These are phyloP conservation scores for Moniliella sp. DNA, from an alignment of 1,284 basidiomycete genomes.

Conservation along the genomic window DNA sequence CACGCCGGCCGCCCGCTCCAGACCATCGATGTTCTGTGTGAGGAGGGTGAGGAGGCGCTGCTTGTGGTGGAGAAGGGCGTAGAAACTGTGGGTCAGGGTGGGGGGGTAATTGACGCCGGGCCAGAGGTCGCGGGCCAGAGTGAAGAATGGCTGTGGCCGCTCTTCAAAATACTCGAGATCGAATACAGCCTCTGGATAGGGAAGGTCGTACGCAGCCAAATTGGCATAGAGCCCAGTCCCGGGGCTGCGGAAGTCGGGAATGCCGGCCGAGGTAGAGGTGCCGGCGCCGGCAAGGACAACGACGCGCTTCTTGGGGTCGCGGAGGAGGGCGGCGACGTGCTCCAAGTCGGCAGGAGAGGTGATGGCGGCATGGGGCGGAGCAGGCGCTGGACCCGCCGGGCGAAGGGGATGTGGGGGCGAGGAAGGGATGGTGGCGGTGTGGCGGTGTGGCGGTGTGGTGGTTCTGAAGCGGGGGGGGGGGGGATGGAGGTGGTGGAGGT, in stretches of 20 bases:
- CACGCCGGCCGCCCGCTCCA: conserved; percentile 66
- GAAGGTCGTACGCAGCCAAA: conserved; percentile 39
- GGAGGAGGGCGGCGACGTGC: not conserved
- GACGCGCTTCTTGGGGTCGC: not conserved
- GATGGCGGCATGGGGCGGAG: too few species aligned
- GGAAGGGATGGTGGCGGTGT: too few species aligned
- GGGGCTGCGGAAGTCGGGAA: conserved; percentile 37
- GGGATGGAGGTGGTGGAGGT: too few species aligned
- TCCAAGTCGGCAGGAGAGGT: too few species aligned
- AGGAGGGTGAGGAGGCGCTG: conserved; percentile 52
- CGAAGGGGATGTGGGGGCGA: too few species aligned
- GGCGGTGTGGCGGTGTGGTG: too few species aligned
- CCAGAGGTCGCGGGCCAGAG: conserved; percentile 53
- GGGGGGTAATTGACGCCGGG: conserved; percentile 67
- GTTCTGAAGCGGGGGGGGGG: too few species aligned
- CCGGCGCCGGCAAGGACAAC: not conserved
- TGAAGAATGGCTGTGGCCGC: conserved; percentile 35
- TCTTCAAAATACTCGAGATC: conserved; percentile 37
- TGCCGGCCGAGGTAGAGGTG: conserved; percentile 1
- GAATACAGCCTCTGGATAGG: conserved; percentile 42
- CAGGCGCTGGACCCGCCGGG: too few species aligned
- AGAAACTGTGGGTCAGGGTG: conserved; percentile 71
- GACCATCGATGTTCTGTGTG: conserved; percentile 59
- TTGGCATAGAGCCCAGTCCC: conserved; percentile 41
- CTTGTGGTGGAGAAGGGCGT: conserved; percentile 51